A percentile compares a stretch with the other conserved stretches of the same genome.
Conservation (phyloP, 75 land plant genomes). For the Pinus tabuliformis region DNA sequence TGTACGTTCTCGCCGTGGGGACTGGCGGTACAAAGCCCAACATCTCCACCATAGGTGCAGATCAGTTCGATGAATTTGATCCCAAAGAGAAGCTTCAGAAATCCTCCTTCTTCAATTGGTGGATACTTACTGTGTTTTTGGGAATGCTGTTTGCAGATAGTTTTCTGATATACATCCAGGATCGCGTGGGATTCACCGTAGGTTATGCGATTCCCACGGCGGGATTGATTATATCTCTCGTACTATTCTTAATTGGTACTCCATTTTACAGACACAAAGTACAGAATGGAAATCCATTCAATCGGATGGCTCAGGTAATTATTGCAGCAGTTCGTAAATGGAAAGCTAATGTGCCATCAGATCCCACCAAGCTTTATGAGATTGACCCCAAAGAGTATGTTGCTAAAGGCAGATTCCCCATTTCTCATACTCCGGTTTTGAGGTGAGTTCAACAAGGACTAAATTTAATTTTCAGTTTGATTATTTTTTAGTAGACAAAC, state of each 20-base stretch:
- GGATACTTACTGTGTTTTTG: constrained; percentile 17
- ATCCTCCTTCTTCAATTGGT: constrained; percentile 43
- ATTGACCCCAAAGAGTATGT: not conserved
- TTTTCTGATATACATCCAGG: constrained; percentile 31
- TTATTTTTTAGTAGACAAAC: too few species aligned
- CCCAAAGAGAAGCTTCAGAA: constrained; percentile 20
- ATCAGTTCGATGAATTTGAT: constrained; percentile 34
- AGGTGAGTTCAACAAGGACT: constrained; percentile 22
- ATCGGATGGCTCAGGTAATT: constrained; percentile 51
- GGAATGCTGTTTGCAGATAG: constrained; percentile 18
- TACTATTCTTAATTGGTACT: constrained; percentile 19
- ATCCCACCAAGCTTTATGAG: too few species aligned
- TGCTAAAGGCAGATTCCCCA: constrained; percentile 40
- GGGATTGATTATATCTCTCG: constrained; percentile 16
- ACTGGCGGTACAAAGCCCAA: constrained; percentile 35
- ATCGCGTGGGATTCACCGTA: constrained; percentile 22
- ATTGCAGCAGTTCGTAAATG: constrained; percentile 60
- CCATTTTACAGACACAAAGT: constrained; percentile 23
- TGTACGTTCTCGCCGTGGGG: constrained; percentile 24
- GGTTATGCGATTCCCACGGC: constrained; percentile 27
- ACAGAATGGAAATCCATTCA: constrained; percentile 51
- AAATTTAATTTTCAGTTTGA: too few species aligned
- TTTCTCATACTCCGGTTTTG: constrained; percentile 43
- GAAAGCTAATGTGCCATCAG: constrained; percentile 6
- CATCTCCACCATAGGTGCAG: constrained; percentile 36